A percentile compares a stretch with the other conserved stretches of the same genome.
These are phyloP conservation scores for Aeschynomene evenia DNA, from an alignment of 306 rosid species.

Conservation along the genomic window DNA sequence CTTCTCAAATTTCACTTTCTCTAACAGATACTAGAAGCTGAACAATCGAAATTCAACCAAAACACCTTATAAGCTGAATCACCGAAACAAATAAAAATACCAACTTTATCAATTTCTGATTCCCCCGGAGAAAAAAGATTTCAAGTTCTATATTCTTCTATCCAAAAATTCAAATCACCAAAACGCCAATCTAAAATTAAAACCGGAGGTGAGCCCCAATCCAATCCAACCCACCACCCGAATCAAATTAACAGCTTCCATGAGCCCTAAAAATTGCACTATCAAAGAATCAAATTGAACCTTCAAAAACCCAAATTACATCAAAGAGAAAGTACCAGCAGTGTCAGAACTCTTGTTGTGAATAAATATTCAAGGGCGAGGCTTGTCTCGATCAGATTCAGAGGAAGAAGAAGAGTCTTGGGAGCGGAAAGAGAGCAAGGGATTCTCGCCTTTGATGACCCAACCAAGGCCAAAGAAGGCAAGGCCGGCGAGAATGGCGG, in stretches of 20 bases:
- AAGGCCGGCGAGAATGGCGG: constrained; percentile 86
- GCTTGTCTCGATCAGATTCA: constrained; percentile 14
- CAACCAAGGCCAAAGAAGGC: constrained; percentile 95
- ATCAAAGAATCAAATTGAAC: neutral
- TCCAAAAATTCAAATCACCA: neutral
- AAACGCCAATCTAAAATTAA: neutral
- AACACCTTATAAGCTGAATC: neutral
- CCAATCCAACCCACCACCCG: neutral
- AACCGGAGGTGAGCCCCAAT: neutral
- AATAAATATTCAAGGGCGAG: constrained; percentile 9
- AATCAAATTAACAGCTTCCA: neutral
- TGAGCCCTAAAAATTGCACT: neutral
- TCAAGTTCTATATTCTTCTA: neutral
- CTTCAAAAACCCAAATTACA: too few relatives aligned
- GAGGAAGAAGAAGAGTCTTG: constrained; percentile 23
- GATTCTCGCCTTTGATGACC: constrained; percentile 87
- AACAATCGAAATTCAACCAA: neutral
- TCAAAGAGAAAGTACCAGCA: neutral
- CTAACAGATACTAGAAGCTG: neutral
- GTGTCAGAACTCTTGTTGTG: neutral
- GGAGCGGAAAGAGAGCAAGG: constrained; percentile 58
- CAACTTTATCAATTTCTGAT: neutral
- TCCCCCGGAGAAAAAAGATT: neutral
- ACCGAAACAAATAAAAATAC: neutral
- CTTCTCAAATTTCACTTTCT: neutral